Conservation (phyloP, 345 rosid species). For the Eutrema japonicum region DNA sequence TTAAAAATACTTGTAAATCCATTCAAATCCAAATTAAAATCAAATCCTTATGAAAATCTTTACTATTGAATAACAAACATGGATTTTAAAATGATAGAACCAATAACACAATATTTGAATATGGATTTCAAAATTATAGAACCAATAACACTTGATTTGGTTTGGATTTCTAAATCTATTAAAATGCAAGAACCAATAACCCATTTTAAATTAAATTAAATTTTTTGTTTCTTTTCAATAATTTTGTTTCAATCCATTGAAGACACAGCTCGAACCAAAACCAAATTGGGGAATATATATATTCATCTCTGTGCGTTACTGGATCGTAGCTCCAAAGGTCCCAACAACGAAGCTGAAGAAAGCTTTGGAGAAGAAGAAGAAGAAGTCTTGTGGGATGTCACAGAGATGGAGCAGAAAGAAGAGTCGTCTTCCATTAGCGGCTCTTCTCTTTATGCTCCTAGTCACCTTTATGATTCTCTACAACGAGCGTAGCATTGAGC, state of each 20-base stretch:
- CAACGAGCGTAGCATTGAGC: constrained; percentile 63
- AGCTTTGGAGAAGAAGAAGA: neutral
- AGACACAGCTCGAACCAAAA: neutral
- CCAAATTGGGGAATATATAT: neutral
- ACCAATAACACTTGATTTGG: too few species aligned
- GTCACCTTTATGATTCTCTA: constrained; percentile 57
- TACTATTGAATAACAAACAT: too few species aligned
- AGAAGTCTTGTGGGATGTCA: constrained; percentile 40
- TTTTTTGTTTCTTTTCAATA: too few species aligned
- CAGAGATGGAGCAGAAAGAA: constrained; percentile 79
- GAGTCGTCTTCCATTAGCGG: constrained; percentile 63
- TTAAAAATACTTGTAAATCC: too few species aligned
- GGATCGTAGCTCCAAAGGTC: neutral
- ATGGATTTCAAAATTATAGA: too few species aligned
- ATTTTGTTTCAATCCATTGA: neutral
- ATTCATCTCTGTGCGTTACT: neutral
- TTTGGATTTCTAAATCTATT: too few species aligned
- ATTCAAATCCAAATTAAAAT: too few species aligned
- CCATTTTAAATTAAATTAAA: too few species aligned
- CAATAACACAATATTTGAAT: too few species aligned
- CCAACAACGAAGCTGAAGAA: neutral
- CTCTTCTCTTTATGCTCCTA: constrained; percentile 50
- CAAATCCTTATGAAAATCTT: too few species aligned
- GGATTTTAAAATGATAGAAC: too few species aligned
- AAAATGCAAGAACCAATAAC: too few species aligned